Base-by-base conservation (phyloP, 140 eudicot genomes). In the Flaveria floridana region DNA sequence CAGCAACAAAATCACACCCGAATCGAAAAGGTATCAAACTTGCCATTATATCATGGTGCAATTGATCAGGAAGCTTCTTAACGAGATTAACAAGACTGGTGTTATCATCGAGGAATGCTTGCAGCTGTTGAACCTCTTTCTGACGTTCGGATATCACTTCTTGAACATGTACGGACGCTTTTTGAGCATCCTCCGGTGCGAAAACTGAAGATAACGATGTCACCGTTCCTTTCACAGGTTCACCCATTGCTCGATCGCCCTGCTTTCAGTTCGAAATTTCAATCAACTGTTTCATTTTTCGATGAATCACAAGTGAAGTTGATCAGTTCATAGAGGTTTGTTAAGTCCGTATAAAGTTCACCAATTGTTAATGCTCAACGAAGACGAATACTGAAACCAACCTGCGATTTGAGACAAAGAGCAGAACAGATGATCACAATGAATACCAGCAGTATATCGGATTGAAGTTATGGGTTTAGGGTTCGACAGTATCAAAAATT, bases 31-130 rank as follows among this genome's bases (percentile, higher is more conserved):
- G 59, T 10, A 39, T 13, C 12, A 34, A 0, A 51, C 67, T 50
- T 69, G 76, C 97, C 97, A 92, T 89, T 48, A 92, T 89, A 28
- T 87, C 72, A 61, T 89, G 97, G 66, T 92, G 91, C 68, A 90
- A 84, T 67, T 92, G 84, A 47, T 87, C 89, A 10, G 97, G 97
- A 23, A 92, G 91, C 52, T 80, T 84, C 48, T 84, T 87, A 41
- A 92, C 95, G 50, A 89, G 87, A 79, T 92, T 86, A 41, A 90
- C 72, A 34, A 87, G 82, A 70, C 48, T 63, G 37, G 58, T 76
- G 72, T 90, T 90, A 65, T 90, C 96, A 42, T 68, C 59, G n/a
- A 70, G 69, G 66, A 87, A 90, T 34, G 65, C 72, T 20, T 74
- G 76, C 70, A 90, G 79, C 37, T 78, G 84, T 12, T 78, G 75